Evolutionary conservation across 2,329 filamentous ascomycete genomes (phyloP).

Genomic region (Penicillium hordei): DNA sequence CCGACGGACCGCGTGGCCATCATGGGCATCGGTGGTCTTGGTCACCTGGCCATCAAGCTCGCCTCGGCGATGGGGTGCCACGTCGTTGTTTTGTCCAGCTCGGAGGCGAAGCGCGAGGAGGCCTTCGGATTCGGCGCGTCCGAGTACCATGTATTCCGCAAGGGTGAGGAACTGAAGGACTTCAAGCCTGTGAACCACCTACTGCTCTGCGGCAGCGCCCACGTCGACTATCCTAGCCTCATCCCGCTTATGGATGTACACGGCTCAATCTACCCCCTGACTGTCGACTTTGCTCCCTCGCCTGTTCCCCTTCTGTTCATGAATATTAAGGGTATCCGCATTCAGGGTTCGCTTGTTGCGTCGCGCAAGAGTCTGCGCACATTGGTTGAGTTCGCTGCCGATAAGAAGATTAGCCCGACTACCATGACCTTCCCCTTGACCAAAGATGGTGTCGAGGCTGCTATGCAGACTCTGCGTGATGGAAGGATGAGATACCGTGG

Average conservation of each 20-base stretch:
- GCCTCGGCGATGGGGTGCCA: constrained; percentile 69
- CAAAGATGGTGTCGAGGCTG: constrained; percentile 30
- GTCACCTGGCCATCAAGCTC: constrained; percentile 69
- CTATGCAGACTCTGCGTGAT: constrained; percentile 48
- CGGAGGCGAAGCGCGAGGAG: constrained; percentile 29
- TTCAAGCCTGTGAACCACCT: constrained; percentile 29
- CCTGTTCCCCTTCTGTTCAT: constrained; percentile 34
- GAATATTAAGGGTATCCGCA: constrained; percentile 55
- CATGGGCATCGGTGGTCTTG: constrained; percentile 68
- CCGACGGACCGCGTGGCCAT: constrained; percentile 69
- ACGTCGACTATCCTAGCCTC: constrained; percentile 27
- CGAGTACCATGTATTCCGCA: constrained; percentile 28
- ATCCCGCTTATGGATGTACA: constrained; percentile 27
- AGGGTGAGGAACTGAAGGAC: constrained; percentile 20
- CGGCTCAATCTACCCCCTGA: constrained; percentile 28
- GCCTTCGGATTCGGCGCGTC: constrained; percentile 27
- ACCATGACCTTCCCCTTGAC: constrained; percentile 63
- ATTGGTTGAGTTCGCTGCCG: constrained; percentile 62
- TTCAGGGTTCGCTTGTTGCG: constrained; percentile 65
- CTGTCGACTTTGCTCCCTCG: constrained; percentile 22
- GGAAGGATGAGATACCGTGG: constrained; percentile 51
- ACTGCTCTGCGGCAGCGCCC: constrained; percentile 26
- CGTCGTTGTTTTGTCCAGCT: constrained; percentile 34
- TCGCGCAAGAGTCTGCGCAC: constrained; percentile 60
- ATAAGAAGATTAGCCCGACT: constrained; percentile 63